These are phyloP conservation scores for Blastomyces percursus DNA, from an alignment of 2,329 filamentous ascomycete species.

Conservation along the genomic window DNA sequence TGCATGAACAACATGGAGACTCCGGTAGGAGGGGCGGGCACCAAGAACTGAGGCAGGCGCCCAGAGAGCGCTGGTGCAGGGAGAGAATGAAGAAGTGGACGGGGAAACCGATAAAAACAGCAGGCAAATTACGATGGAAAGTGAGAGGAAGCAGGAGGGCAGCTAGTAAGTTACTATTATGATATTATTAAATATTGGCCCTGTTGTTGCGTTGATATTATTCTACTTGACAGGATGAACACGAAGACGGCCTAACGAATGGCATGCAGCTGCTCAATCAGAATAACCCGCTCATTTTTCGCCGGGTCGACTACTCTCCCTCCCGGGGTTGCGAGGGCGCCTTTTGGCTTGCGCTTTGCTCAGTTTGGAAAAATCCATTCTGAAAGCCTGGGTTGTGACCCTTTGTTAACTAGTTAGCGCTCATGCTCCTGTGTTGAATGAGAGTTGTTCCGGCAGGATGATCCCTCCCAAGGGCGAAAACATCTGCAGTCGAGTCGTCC, in stretches of 20 bases:
- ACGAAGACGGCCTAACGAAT: neutral
- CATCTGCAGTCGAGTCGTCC: neutral
- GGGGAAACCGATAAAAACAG: neutral
- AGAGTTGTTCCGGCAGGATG: neutral
- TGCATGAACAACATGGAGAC: slow-evolving; percentile 33
- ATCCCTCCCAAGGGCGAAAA: neutral
- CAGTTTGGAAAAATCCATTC: neutral
- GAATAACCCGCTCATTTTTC: neutral
- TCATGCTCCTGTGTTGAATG: neutral
- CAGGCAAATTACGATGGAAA: neutral
- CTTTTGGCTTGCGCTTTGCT: neutral
- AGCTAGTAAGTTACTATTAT: neutral
- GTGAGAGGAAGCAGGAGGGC: neutral
- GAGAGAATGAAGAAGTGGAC: neutral
- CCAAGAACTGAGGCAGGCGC: neutral
- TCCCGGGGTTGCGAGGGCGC: neutral
- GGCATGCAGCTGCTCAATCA: neutral
- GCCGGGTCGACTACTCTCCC: neutral
- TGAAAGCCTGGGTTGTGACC: neutral
- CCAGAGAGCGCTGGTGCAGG: neutral
- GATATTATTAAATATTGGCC: neutral
- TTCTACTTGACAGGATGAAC: neutral
- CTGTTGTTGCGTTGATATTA: neutral
- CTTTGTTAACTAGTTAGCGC: neutral
- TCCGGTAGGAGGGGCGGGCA: neutral